Conservation (phyloP, 352 stramenopile genomes). For the Pythium guiyangense region DNA sequence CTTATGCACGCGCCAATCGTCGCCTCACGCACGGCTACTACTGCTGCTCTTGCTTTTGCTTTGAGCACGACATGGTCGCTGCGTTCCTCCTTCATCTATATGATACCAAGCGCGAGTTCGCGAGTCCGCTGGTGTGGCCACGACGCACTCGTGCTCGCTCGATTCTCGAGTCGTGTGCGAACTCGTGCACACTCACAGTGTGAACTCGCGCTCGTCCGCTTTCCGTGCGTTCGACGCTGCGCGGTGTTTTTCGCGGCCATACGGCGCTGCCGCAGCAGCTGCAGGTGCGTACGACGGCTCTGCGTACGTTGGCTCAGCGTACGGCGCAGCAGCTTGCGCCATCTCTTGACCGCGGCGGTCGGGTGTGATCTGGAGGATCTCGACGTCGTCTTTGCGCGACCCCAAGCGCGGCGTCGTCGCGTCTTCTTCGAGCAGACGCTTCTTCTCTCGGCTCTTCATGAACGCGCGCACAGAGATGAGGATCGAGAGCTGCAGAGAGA, state of each 20-base stretch:
- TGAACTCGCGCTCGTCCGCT: conserved; percentile 17
- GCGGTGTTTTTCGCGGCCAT: conserved; percentile 12
- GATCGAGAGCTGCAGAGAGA: conserved; percentile 35
- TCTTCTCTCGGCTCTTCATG: conserved; percentile 34
- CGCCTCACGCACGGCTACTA: too few species aligned
- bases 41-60: too few species aligned
- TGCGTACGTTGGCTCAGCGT: conserved; percentile 12
- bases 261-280: background rate
- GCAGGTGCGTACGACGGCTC: background rate
- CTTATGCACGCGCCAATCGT: too few species aligned
- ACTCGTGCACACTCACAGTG: conserved; percentile 6
- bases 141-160: background rate
- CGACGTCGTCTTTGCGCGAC: conserved; percentile 18
- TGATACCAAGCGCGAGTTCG: too few species aligned
- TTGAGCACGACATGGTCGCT: too few species aligned
- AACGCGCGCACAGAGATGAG: conserved; percentile 50
- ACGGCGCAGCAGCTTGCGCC: too few species aligned
- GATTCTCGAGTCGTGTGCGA: background rate
- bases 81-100: too few species aligned
- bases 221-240: conserved; percentile 5
- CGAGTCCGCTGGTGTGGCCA: too few species aligned
- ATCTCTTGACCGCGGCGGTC: too few species aligned
- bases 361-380: conserved; percentile 18
- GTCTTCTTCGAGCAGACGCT: conserved; percentile 10
- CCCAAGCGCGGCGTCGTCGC: conserved; percentile 8